phyloP scores from a whole-genome alignment of 768 basidiomycete genomes.

The Collybiopsis luxurians region DNA sequence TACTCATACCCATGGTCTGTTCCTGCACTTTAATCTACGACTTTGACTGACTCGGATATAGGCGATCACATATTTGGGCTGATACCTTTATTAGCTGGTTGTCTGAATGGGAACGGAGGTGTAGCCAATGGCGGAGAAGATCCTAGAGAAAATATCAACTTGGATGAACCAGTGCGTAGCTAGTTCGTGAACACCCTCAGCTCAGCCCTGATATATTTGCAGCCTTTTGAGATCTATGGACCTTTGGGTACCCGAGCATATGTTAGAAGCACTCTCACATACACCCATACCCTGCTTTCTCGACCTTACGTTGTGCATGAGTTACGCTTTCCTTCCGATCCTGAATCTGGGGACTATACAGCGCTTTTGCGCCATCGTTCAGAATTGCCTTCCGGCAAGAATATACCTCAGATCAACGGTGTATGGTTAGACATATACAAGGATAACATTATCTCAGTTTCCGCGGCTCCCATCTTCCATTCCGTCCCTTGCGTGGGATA shows the following conservation, averaged over 20 bases:
- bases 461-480: constrained; percentile 76
- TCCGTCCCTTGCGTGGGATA: constrained; percentile 83
- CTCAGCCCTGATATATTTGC: constrained; percentile 2
- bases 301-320: constrained; percentile 81
- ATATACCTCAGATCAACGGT: constrained; percentile 59
- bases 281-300: constrained; percentile 67
- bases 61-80: constrained; percentile 85
- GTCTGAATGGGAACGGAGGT: constrained; percentile 76
- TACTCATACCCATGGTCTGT: constrained; percentile 83
- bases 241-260: constrained; percentile 82
- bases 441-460: constrained; percentile 56
- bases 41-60: constrained; percentile 22
- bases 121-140: constrained; percentile 57
- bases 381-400: constrained; percentile 60
- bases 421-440: constrained; percentile 66
- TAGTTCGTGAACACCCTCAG: neutral
- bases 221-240: constrained; percentile 85
- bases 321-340: constrained; percentile 63
- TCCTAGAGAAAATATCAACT: constrained; percentile 42
- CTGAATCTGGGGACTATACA: constrained; percentile 46
- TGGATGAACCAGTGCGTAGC: constrained; percentile 31
- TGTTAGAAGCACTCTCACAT: constrained; percentile 62
- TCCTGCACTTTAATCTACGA: neutral
- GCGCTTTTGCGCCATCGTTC: constrained; percentile 42
- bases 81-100: constrained; percentile 62